These are phyloP conservation scores for Gynandropsis gynandra DNA, from an alignment of 345 rosid genomes.

Conservation along the genomic window DNA sequence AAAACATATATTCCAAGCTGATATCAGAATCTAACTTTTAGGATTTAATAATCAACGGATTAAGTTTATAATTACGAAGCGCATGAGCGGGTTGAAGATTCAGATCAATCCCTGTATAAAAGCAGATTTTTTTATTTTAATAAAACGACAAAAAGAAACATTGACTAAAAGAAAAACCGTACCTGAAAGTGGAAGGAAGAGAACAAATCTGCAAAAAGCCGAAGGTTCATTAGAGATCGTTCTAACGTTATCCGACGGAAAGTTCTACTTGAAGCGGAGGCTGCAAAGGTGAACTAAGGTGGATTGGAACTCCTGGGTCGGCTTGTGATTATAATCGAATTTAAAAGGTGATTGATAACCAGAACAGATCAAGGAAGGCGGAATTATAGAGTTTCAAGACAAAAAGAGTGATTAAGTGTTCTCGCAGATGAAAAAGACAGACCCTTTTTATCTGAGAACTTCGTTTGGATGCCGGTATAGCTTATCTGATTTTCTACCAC, in stretches of 20 bases:
- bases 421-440: not conserved
- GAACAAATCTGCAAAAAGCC: slow-evolving; percentile 1
- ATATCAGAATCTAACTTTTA: slow-evolving; percentile 8
- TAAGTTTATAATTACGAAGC: not conserved
- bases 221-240: slow-evolving; percentile 7
- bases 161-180: not conserved
- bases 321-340: too few species aligned
- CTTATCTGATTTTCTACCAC: slow-evolving; percentile 7
- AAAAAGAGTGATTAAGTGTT: not conserved
- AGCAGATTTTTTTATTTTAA: not conserved
- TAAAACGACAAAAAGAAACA: not conserved
- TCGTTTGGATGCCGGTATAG: too few species aligned
- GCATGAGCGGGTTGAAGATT: slow-evolving; percentile 5
- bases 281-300: too few species aligned
- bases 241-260: not conserved
- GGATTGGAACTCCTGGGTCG: too few species aligned
- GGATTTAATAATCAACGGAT: not conserved
- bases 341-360: not conserved
- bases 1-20: not conserved
- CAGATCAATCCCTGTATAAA: slow-evolving; percentile 10
- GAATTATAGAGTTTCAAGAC: not conserved
- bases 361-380: slow-evolving; percentile 4
- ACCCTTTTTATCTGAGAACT: slow-evolving; percentile 2
- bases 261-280: not conserved
- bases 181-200: slow-evolving; percentile 15